phyloP scores from a whole-genome alignment of 2,329 filamentous ascomycete species.

The Elsinoe perseae region DNA sequence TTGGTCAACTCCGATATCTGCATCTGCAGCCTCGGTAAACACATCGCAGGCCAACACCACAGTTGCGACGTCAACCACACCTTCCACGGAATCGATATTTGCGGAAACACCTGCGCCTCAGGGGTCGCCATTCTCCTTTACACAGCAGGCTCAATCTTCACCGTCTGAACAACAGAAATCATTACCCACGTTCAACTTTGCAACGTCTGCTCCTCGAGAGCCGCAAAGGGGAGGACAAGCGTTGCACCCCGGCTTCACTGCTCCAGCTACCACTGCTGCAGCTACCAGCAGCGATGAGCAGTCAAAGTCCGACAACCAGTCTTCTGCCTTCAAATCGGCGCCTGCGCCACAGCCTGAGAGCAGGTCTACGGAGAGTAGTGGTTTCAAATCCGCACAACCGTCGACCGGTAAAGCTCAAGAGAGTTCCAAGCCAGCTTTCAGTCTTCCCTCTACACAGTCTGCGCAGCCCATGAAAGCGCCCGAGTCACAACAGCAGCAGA shows the following conservation, averaged over 20 bases:
- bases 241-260: neutral
- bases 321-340: neutral
- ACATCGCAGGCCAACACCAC: neutral
- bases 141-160: neutral
- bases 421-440: neutral
- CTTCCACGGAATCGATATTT: neutral
- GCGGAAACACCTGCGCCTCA: neutral
- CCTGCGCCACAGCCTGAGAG: neutral
- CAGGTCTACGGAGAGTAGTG: neutral
- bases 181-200: conserved; percentile 9
- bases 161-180: neutral
- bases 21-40: neutral
- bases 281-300: neutral
- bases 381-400: conserved; percentile 1
- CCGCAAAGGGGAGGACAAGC: neutral
- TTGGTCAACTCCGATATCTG: conserved; percentile 10
- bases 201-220: neutral
- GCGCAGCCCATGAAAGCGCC: neutral
- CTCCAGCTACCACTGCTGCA: too few species aligned
- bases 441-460: neutral
- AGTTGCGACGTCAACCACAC: neutral
- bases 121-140: neutral
- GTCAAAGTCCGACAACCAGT: neutral
- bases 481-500: neutral
- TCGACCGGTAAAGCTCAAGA: neutral